Percentiles rank a stretch among this genome's conserved stretches.
These are phyloP conservation scores for Mortierella polycephala DNA, from an alignment of 371 early-diverging fungal genomes.

Conservation along the genomic window DNA sequence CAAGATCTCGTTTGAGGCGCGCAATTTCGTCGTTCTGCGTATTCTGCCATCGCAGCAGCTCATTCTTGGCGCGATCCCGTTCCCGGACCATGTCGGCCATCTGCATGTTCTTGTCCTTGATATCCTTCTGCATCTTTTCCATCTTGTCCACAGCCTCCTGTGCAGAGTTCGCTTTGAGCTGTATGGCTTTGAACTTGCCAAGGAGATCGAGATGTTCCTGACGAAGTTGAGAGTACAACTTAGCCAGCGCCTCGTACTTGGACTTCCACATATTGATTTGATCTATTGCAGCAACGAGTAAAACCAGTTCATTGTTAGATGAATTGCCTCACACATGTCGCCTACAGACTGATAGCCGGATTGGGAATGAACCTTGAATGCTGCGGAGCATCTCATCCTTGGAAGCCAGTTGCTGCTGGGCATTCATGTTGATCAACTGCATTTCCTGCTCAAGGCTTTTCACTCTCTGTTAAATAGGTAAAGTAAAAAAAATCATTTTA, in stretches of 20 bases:
- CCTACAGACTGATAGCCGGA: too few relatives aligned
- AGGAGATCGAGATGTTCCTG: constrained; percentile 96
- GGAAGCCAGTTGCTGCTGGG: constrained; percentile 75
- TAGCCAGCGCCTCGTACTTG: constrained; percentile 93
- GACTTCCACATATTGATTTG: constrained; percentile 88
- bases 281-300: constrained; percentile 77
- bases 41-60: constrained; percentile 73
- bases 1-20: constrained; percentile 82
- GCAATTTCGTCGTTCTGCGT: constrained; percentile 83
- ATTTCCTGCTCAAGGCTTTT: constrained; percentile 87
- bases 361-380: too few relatives aligned
- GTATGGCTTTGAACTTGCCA: constrained; percentile 84
- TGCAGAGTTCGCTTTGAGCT: constrained; percentile 84
- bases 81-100: constrained; percentile 86
- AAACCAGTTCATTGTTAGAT: too few relatives aligned
- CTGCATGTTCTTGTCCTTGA: constrained; percentile 84
- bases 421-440: constrained; percentile 72
- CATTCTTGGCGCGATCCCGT: constrained; percentile 82
- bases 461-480: constrained; percentile 60
- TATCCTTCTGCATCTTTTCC: constrained; percentile 81
- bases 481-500: too few relatives aligned
- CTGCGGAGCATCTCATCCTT: too few relatives aligned
- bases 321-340: too few relatives aligned
- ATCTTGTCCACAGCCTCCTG: constrained; percentile 79
- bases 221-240: constrained; percentile 93